Percentiles rank a stretch among this genome's conserved stretches.
Conservation (phyloP, 139 green algal species). For the Picochlorum sp. region DNA sequence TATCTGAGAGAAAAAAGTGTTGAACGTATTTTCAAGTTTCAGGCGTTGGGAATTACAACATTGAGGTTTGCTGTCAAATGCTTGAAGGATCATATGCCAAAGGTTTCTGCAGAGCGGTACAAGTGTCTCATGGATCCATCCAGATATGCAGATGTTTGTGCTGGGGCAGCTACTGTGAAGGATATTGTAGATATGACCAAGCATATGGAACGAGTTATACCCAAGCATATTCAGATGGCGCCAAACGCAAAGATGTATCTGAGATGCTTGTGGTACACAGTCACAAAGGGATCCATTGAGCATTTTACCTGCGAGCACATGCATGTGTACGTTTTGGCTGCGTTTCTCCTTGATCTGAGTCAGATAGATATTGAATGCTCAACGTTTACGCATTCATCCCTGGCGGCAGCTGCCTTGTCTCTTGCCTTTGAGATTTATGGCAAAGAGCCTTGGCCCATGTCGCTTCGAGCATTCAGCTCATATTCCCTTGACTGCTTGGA, state of each 20-base stretch:
- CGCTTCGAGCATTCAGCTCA: constrained; percentile 37
- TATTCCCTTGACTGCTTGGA: constrained; percentile 36
- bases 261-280: constrained; percentile 47
- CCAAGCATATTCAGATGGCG: constrained; percentile 7
- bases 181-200: constrained; percentile 45
- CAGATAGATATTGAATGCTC: constrained; percentile 39
- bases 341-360: constrained; percentile 50
- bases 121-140: constrained; percentile 23
- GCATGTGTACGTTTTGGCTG: constrained; percentile 52
- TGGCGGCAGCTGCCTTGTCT: constrained; percentile 40
- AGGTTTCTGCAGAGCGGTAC: constrained; percentile 10
- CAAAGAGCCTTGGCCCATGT: constrained; percentile 32
- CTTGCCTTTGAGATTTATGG: constrained; percentile 31
- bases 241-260: constrained; percentile 56
- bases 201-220: constrained; percentile 21
- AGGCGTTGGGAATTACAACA: constrained; percentile 48
- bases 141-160: constrained; percentile 45
- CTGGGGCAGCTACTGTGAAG: constrained; percentile 33
- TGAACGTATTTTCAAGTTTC: constrained; percentile 30
- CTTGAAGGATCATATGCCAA: constrained; percentile 7
- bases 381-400: constrained; percentile 18
- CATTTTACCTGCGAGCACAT: constrained; percentile 35
- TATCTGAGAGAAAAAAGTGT: constrained; percentile 31
- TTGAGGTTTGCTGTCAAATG: constrained; percentile 45
- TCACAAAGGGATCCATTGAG: constrained; percentile 7